Base-by-base conservation (phyloP, 768 basidiomycete genomes). In the Boletus sp. region DNA sequence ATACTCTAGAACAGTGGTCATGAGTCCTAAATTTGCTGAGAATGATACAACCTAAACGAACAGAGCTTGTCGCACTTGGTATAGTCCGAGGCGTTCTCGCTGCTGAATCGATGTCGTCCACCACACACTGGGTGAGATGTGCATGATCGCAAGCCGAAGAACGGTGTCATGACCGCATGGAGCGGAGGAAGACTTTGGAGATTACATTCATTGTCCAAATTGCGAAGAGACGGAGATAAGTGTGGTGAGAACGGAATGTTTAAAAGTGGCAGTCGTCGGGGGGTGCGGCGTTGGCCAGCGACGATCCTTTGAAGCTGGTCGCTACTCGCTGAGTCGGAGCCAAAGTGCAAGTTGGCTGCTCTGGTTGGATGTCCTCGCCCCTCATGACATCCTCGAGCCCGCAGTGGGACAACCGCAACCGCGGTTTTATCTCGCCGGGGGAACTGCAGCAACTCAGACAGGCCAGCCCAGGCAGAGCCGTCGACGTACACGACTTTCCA, bases 371-470 rank as follows among this genome's bases (percentile, higher is more conserved):
- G 62, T 47, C 63, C 46, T 61, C 66, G 46, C 53, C 68, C 17
- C 48, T 21, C 56, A 33, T 29, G 53, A 27, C 53, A 1, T 71
- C 70, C 11, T 64, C 70, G 41, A 71, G 70, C 55, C 70, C 70
- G 29, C 71, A 73, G 60, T 71, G 70, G 70, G 70, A 71, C 53
- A 71, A 55, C 55, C 70, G 70, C 29, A 60, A 71, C 37, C 68
- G 70, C 13, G 70, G 70, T 8, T 71, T 71, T 42, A 73, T 71
- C 44, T 71, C 70, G 0, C 70, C 70, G 19, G 70, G 65, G 30
- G 68, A 61, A 33, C 58, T 71, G 5, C 71, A 73, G 54, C 71
- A 71, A 27, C 68, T 71, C 46, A 66, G 68, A 56, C 70, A 72
- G 53, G 34, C 67, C 0, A 71, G 71, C 9, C 71, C 70, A 37